phyloP scores from a whole-genome alignment of 805 yeast species.

The Lipomyces mesembrius region DNA sequence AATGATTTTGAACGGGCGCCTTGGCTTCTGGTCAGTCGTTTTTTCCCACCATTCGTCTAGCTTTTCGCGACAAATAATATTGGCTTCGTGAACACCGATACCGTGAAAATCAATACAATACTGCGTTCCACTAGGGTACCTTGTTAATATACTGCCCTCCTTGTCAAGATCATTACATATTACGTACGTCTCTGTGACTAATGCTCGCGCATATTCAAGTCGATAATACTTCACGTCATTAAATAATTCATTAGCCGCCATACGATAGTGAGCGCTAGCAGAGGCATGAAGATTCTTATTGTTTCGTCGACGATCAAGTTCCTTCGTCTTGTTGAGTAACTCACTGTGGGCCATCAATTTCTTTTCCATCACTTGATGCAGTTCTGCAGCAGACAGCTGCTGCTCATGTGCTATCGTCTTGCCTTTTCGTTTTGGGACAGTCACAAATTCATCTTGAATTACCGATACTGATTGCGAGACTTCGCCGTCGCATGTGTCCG shows the following conservation, averaged over 20 bases:
- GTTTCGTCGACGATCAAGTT: slow-evolving; percentile 14
- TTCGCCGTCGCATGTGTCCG: background rate
- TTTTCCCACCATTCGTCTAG: slow-evolving; percentile 25
- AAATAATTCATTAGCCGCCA: slow-evolving; percentile 1
- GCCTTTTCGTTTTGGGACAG: background rate
- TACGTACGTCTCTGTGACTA: slow-evolving; percentile 12
- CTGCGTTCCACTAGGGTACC: slow-evolving; percentile 5
- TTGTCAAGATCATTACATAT: background rate
- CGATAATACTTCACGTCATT: slow-evolving; percentile 9
- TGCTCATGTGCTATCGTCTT: background rate
- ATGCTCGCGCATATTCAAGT: slow-evolving; percentile 12
- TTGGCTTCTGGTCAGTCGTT: background rate
- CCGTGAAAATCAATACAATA: slow-evolving; percentile 28
- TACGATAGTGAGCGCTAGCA: slow-evolving; percentile 12
- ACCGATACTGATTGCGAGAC: background rate
- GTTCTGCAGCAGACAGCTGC: background rate
- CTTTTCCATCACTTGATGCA: background rate
- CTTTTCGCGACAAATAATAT: slow-evolving; percentile 16
- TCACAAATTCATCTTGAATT: background rate
- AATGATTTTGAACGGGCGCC: slow-evolving; percentile 22
- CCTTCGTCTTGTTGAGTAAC: slow-evolving; percentile 15
- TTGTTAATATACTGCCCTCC: background rate
- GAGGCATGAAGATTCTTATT: slow-evolving; percentile 13
- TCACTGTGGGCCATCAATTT: slow-evolving; percentile 14
- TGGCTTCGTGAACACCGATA: slow-evolving; percentile 19